A percentile compares a stretch with the other conserved stretches of the same genome.
phyloP scores from a whole-genome alignment of 2,329 filamentous ascomycete species.

The Huntiella bhutanensis region DNA sequence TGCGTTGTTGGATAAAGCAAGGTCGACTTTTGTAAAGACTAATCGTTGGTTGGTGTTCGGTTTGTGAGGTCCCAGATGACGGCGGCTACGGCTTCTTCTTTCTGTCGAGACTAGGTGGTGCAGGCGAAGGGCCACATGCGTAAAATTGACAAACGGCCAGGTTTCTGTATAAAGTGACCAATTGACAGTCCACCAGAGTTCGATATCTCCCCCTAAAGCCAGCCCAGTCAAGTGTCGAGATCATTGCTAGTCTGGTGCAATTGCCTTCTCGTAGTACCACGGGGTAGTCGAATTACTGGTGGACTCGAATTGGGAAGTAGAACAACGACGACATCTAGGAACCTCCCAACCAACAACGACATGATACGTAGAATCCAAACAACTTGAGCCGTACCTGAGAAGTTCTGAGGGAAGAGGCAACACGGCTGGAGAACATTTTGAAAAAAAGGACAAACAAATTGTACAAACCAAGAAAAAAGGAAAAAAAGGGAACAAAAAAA shows the following conservation, averaged over 20 bases:
- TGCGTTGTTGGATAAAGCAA: conserved; percentile 4
- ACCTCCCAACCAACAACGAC: neutral
- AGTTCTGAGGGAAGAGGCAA: conserved; percentile 11
- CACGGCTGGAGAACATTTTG: conserved; percentile 12
- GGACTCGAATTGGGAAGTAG: neutral
- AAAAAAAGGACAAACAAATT: conserved; percentile 5
- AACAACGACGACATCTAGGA: neutral
- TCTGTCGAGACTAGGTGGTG: neutral
- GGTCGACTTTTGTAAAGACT: too few relatives aligned
- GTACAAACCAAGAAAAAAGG: conserved; percentile 4
- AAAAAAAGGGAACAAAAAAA: conserved; percentile 12
- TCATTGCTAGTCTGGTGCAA: too few relatives aligned
- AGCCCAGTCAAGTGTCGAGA: too few relatives aligned
- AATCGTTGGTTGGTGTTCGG: conserved; percentile 2
- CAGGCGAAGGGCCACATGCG: neutral
- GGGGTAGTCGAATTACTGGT: neutral
- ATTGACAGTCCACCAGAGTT: too few relatives aligned
- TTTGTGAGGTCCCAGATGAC: conserved; percentile 10
- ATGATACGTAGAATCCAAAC: too few relatives aligned
- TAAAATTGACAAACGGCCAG: too few relatives aligned
- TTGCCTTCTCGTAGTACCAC: too few relatives aligned
- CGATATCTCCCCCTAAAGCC: too few relatives aligned
- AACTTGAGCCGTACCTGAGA: conserved; percentile 2
- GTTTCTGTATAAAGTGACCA: too few relatives aligned
- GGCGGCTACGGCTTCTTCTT: conserved; percentile 7